phyloP scores from a whole-genome alignment of 1,139 yeast species.

The Starmera stellimalicola region DNA sequence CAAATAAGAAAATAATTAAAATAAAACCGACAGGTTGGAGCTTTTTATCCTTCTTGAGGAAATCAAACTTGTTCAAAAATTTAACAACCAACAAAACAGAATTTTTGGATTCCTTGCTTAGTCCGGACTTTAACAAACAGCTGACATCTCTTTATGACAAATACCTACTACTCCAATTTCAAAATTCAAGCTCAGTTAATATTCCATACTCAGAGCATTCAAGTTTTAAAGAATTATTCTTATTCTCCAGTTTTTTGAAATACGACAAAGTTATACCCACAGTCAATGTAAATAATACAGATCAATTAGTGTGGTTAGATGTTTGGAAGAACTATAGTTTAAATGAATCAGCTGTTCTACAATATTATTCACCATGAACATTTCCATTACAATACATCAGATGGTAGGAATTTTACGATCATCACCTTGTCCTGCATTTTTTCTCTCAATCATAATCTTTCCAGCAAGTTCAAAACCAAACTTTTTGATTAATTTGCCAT shows the following conservation, averaged over 20 bases:
- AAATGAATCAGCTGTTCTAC: not conserved
- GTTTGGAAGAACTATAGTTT: slow-evolving; percentile 29
- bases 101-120: not conserved
- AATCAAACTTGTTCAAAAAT: not conserved
- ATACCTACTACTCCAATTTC: slow-evolving; percentile 18
- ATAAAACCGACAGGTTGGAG: slow-evolving; percentile 88
- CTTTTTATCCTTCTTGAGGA: slow-evolving; percentile 21
- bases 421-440: slow-evolving; percentile 16
- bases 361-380: slow-evolving; percentile 1
- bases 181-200: slow-evolving; percentile 22
- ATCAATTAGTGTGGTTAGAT: slow-evolving; percentile 38
- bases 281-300: slow-evolving; percentile 44
- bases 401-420: slow-evolving; percentile 17
- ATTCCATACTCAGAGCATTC: slow-evolving; percentile 95
- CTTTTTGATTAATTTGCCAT: slow-evolving; percentile 55
- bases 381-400: not conserved
- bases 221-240: slow-evolving; percentile 67
- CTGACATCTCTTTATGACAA: slow-evolving; percentile 7
- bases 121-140: slow-evolving; percentile 6
- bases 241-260: slow-evolving; percentile 46
- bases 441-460: slow-evolving; percentile 14
- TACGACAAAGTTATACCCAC: slow-evolving; percentile 64
- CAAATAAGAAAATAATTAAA: slow-evolving; percentile 33
- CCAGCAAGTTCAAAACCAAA: slow-evolving; percentile 32
- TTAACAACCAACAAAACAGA: not conserved